These are phyloP conservation scores for Tricholoma furcatifolium DNA, from an alignment of 768 basidiomycete genomes.

Conservation along the genomic window DNA sequence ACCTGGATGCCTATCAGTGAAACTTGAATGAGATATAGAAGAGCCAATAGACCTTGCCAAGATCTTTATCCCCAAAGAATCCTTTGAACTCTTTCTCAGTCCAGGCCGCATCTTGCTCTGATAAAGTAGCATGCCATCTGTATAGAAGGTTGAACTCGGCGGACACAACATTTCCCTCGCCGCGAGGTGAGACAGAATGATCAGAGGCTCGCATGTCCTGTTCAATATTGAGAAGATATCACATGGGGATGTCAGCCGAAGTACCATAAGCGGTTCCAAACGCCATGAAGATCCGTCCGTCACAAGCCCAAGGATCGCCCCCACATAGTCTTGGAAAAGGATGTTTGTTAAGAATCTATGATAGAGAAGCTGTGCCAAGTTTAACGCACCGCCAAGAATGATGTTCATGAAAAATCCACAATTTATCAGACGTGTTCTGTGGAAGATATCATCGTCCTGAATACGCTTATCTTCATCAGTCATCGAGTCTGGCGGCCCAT, in stretches of 20 bases:
- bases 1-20: conserved; percentile 21
- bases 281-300: conserved; percentile 65
- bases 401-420: conserved; percentile 70
- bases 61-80: conserved; percentile 40
- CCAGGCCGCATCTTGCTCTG: conserved; percentile 55
- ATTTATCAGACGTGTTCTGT: conserved; percentile 71
- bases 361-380: not conserved
- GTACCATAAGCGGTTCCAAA: conserved; percentile 63
- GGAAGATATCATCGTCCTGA: conserved; percentile 80
- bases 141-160: conserved; percentile 72
- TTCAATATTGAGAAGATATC: not conserved
- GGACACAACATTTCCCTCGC: conserved; percentile 74
- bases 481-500: conserved; percentile 26
- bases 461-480: conserved; percentile 22
- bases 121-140: conserved; percentile 67
- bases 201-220: conserved; percentile 49
- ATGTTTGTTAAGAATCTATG: not conserved
- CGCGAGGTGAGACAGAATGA: conserved; percentile 58
- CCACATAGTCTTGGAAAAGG: conserved; percentile 59
- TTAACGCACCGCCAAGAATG: conserved; percentile 49
- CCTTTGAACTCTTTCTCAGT: conserved; percentile 43
- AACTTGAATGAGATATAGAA: not conserved
- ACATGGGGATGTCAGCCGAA: conserved; percentile 6
- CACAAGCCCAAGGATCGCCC: conserved; percentile 68
- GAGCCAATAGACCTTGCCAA: conserved; percentile 31